Evolutionary conservation across 352 stramenopile species (phyloP), one percentile per base, ranked within the genome.

Genomic region (Globisporangium barbulae): DNA sequence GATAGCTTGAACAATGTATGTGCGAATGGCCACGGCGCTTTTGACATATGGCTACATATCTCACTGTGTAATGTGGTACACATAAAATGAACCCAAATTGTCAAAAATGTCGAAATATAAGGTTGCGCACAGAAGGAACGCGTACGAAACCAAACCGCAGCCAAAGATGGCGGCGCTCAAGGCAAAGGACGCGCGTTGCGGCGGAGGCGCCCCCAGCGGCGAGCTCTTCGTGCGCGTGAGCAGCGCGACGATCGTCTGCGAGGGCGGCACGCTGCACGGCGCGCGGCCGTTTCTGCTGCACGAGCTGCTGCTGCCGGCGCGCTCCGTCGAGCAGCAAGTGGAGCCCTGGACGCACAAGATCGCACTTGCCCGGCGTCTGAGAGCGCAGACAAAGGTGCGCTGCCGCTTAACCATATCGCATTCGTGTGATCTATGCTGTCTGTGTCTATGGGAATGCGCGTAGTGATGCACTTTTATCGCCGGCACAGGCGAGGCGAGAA

Each of bases 181-280:
- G 10, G 2, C 39, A 44, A 44, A 19, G 15, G 39, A 44, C 39
- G 39, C 39, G 39, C 10, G 3, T 5, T 44, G 39, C 39, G 15
- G 39, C 10, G 39, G 39, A 13, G 39, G 39, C 3, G 41, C 35
- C 41, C 17, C 70, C 30, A 86, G 70, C 41, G 80, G 76, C 17
- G 78, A 86, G 55, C 44, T 88, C 56, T 83, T 82, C 31, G 72
- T 81, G 44, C 78, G 75, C 22, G 28, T 79, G 5, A 69, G 67
- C 39, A 58, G 59, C 5, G n/a, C 53, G 0, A 19, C 25, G 47
- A 71, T 79, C 28, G 71, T 50, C 47, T 47, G 57, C 2, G 56
- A 56, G n/a, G 48, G 68, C 8, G 73, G 69, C 19, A 65, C 61
- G 37, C 64, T 89, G 3, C 44, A 68, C 15, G 61, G 69, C 5